Percentiles rank a stretch among this genome's conserved stretches.
Conservation (phyloP, 768 basidiomycete genomes). For the Auriculariales sp. region DNA sequence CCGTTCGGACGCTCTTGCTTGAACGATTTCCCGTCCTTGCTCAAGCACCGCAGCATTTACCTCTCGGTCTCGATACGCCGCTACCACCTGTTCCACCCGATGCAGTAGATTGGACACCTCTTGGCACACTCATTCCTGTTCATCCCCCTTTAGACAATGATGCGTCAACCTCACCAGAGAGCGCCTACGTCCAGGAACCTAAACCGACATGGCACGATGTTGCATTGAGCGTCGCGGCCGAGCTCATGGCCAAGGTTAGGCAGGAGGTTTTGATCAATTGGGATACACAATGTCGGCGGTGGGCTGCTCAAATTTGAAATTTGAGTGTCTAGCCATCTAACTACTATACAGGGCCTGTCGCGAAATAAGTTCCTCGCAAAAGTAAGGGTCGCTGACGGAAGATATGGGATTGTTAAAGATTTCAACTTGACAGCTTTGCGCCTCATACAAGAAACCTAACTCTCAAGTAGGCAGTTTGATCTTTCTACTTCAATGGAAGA, state of each 20-base stretch:
- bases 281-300: slow-evolving; percentile 94
- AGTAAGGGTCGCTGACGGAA: slow-evolving; percentile 24
- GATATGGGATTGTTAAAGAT: slow-evolving; percentile 3
- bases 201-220: slow-evolving; percentile 78
- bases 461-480: slow-evolving; percentile 41
- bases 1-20: slow-evolving; percentile 63
- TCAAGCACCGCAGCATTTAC: slow-evolving; percentile 50
- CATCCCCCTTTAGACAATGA: slow-evolving; percentile 8
- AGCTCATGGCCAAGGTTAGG: slow-evolving; percentile 66
- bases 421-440: slow-evolving; percentile 43
- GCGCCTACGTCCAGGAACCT: slow-evolving; percentile 5
- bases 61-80: slow-evolving; percentile 57
- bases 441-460: slow-evolving; percentile 85
- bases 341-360: slow-evolving; percentile 53
- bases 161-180: slow-evolving; percentile 8
- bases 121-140: slow-evolving; percentile 48
- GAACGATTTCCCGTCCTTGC: slow-evolving; percentile 65
- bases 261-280: slow-evolving; percentile 48
- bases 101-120: slow-evolving; percentile 38
- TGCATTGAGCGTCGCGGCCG: slow-evolving; percentile 76
- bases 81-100: slow-evolving; percentile 52
- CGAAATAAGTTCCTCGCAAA: slow-evolving; percentile 94
- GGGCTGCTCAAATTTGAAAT: slow-evolving; percentile 14
- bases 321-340: background rate
- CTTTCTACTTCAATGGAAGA: background rate